A percentile compares a stretch with the other conserved stretches of the same genome.
Evolutionary conservation across 768 basidiomycete genomes (phyloP).

Genomic region (Lentinus brumalis): DNA sequence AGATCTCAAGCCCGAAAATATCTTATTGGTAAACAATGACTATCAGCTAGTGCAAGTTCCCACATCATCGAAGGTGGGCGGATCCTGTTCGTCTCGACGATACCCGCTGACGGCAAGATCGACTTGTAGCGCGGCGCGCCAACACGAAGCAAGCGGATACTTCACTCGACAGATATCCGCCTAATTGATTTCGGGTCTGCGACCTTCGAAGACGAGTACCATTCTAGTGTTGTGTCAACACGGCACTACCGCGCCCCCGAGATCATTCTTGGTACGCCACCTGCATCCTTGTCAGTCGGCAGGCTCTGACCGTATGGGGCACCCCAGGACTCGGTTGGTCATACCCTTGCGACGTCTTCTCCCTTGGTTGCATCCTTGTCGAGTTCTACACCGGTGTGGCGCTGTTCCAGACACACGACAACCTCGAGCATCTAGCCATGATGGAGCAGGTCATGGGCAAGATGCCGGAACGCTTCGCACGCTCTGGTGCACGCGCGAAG

Average conservation of each 20-base stretch:
- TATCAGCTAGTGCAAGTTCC: constrained; percentile 62
- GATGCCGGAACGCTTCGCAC: constrained; percentile 87
- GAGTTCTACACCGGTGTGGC: constrained; percentile 98
- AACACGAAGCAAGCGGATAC: constrained; percentile 71
- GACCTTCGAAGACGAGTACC: constrained; percentile 97
- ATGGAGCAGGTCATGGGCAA: constrained; percentile 99
- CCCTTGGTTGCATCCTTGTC: constrained; percentile 96
- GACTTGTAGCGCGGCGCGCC: constrained; percentile 60
- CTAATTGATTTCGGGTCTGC: constrained; percentile 99
- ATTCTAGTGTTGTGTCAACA: constrained; percentile 96
- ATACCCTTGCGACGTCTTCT: constrained; percentile 97
- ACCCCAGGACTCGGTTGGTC: constrained; percentile 91
- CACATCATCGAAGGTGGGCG: constrained; percentile 63
- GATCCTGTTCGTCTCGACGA: too few species aligned
- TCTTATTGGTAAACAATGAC: constrained; percentile 87
- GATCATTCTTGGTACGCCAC: constrained; percentile 83
- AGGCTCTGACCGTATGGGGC: constrained; percentile 5
- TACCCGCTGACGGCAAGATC: constrained; percentile 7
- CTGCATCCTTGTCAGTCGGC: not conserved
- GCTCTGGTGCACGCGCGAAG: constrained; percentile 74
- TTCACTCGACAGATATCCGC: constrained; percentile 88
- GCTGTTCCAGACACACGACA: constrained; percentile 99
- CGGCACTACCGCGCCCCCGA: constrained; percentile 98
- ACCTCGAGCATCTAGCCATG: constrained; percentile 99
- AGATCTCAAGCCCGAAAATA: constrained; percentile 99